Evolutionary conservation across 202 grass and related monocot genomes (phyloP), one percentile per base, ranked within the genome.

Genomic region (Elaeis oleifera): DNA sequence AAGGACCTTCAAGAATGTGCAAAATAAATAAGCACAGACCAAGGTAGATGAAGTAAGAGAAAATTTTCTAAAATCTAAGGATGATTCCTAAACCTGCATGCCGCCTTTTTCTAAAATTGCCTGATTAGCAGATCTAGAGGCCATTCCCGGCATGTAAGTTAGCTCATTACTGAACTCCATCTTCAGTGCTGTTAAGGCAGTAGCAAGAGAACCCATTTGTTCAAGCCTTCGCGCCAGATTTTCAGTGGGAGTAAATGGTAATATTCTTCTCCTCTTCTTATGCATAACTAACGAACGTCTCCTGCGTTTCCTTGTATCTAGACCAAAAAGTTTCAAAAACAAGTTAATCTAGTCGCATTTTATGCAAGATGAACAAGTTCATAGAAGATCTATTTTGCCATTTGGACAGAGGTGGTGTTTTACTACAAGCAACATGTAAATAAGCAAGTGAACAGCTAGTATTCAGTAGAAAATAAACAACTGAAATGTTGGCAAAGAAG

Each of bases 151-250:
- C 49, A 91, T 64, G 31, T 92, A 97, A 31, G 76, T 84, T 39
- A 91, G 54, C 44, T 97, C 77, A 80, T 91, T 92, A 59, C 84
- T 89, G 59, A 91, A 97, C 49, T 86, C 55, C 54, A 88, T 86
- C 26, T 81, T 69, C 49, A 79, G 79, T 69, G 82, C 69, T 57
- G 56, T 84, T 73, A 97, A 75, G 64, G 87, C 88, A 79, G 87
- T 84, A 48, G 92, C 88, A 74, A 85, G 61, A 81, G 88, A 89
- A 61, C 86, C 77, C 92, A 97, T 91, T 77, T 91, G 92, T 65
- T 78, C 64, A n/a, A 97, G 82, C 54, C 63, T 76, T 65, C 64
- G 53, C 67, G 51, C 63, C 32, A 21, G 50, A 85, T 96, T 76
- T 78, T 88, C 70, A 67, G 73, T 76, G 39, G 83, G 83, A 50